Evolutionary conservation across 2,329 filamentous ascomycete genomes (phyloP).

Genomic region (Fusarium concolor): DNA sequence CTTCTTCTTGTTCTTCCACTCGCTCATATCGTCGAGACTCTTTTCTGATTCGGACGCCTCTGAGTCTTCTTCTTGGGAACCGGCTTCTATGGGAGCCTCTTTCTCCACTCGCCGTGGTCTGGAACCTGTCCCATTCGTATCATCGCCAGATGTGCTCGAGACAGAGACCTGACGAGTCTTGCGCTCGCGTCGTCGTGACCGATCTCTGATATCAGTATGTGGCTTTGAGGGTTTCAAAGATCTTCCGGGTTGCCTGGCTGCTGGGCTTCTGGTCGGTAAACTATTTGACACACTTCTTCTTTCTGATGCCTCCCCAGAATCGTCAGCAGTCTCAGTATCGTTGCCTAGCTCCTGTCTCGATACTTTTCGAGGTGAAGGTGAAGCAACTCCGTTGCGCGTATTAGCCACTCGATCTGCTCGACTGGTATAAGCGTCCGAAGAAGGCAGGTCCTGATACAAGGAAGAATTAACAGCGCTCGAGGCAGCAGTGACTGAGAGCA

Average conservation of each 20-base stretch:
- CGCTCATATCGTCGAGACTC: conserved; percentile 55
- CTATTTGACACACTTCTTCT: conserved; percentile 31
- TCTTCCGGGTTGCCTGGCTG: conserved; percentile 25
- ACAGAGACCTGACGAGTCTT: conserved; percentile 35
- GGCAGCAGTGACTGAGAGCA: conserved; percentile 66
- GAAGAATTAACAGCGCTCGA: conserved; percentile 63
- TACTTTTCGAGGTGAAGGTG: conserved; percentile 29
- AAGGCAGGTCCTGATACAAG: conserved; percentile 42
- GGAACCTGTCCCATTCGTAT: conserved; percentile 37
- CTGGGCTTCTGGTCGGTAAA: conserved; percentile 30
- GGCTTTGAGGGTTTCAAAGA: conserved; percentile 24
- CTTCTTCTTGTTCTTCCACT: conserved; percentile 72
- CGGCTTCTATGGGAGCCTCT: conserved; percentile 53
- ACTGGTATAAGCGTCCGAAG: conserved; percentile 30
- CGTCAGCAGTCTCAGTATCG: conserved; percentile 34
- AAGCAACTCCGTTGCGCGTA: conserved; percentile 18
- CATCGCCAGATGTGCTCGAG: conserved; percentile 47
- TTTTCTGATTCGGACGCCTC: conserved; percentile 58
- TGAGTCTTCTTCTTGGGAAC: conserved; percentile 60
- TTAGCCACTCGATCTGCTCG: conserved; percentile 31
- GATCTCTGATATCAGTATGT: conserved; percentile 32
- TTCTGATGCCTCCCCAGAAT: conserved; percentile 40
- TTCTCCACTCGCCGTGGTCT: conserved; percentile 45
- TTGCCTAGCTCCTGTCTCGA: conserved; percentile 32
- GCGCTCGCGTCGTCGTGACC: conserved; percentile 38